Percentiles rank a stretch among this genome's conserved stretches.
These are phyloP conservation scores for Xylaria acuta DNA, from an alignment of 495 filamentous ascomycete species.

Conservation along the genomic window DNA sequence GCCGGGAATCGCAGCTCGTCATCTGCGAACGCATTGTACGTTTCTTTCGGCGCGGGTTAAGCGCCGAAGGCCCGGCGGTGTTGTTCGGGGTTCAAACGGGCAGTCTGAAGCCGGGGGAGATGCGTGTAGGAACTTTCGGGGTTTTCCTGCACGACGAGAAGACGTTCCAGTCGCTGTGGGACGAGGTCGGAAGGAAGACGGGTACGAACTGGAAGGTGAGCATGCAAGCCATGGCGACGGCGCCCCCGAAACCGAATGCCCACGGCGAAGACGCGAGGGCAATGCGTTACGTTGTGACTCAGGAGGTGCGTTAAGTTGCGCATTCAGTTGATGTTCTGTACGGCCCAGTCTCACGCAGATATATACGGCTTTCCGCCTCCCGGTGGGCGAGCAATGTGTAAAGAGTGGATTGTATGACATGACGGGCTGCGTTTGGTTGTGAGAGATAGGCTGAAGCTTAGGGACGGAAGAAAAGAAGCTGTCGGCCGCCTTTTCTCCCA, in stretches of 20 bases:
- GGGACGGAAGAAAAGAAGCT: background rate
- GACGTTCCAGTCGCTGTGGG: constrained; percentile 59
- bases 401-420: background rate
- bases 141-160: constrained; percentile 46
- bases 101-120: constrained; percentile 42
- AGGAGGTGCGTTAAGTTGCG: background rate
- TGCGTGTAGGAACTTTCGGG: constrained; percentile 1
- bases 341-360: background rate
- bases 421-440: background rate
- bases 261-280: constrained; percentile 15
- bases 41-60: constrained; percentile 44
- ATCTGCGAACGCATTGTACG: constrained; percentile 53
- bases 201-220: constrained; percentile 48
- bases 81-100: constrained; percentile 58
- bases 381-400: background rate
- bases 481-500: background rate
- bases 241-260: constrained; percentile 15
- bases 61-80: constrained; percentile 48
- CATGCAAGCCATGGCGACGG: background rate
- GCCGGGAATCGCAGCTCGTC: constrained; percentile 57
- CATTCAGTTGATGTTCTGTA: background rate
- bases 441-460: background rate
- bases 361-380: background rate
- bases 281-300: constrained; percentile 15
- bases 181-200: constrained; percentile 53